A percentile compares a stretch with the other conserved stretches of the same genome.
These are phyloP conservation scores for Monosporascus sp. DNA, from an alignment of 2,329 filamentous ascomycete species.

Conservation along the genomic window DNA sequence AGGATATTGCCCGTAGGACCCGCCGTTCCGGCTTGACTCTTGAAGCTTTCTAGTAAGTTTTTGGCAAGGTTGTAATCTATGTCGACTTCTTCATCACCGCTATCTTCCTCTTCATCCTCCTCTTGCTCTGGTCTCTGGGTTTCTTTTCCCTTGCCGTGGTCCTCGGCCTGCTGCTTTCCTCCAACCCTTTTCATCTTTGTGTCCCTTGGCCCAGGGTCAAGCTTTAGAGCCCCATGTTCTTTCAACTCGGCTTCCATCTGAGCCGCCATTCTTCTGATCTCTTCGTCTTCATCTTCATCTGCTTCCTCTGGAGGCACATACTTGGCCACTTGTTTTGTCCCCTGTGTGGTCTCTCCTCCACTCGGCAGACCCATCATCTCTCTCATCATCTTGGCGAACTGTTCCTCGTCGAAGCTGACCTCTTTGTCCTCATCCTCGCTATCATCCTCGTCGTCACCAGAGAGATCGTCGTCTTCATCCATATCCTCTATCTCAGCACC, in stretches of 20 bases:
- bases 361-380: constrained; percentile 74
- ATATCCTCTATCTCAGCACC: constrained; percentile 71
- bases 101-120: constrained; percentile 45
- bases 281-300: constrained; percentile 41
- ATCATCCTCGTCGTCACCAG: constrained; percentile 45
- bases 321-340: constrained; percentile 5
- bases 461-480: constrained; percentile 57
- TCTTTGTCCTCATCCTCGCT: constrained; percentile 68
- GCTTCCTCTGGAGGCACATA: constrained; percentile 19
- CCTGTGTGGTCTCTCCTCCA: constrained; percentile 1
- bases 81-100: constrained; percentile 57
- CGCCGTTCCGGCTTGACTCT: constrained; percentile 78
- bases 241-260: constrained; percentile 72
- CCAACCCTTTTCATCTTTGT: constrained; percentile 25
- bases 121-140: constrained; percentile 19
- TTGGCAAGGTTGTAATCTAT: constrained; percentile 84
- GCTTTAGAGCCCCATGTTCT: constrained; percentile 59
- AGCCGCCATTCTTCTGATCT: constrained; percentile 60
- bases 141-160: constrained; percentile 13
- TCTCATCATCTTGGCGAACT: constrained; percentile 83
- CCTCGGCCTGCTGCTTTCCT: constrained; percentile 16
- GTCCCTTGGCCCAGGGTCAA: constrained; percentile 34
- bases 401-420: constrained; percentile 76
- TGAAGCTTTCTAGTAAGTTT: constrained; percentile 89
- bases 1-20: constrained; percentile 87